phyloP scores from a whole-genome alignment of 441 rosid species.

The Arabidopsis hybrid region DNA sequence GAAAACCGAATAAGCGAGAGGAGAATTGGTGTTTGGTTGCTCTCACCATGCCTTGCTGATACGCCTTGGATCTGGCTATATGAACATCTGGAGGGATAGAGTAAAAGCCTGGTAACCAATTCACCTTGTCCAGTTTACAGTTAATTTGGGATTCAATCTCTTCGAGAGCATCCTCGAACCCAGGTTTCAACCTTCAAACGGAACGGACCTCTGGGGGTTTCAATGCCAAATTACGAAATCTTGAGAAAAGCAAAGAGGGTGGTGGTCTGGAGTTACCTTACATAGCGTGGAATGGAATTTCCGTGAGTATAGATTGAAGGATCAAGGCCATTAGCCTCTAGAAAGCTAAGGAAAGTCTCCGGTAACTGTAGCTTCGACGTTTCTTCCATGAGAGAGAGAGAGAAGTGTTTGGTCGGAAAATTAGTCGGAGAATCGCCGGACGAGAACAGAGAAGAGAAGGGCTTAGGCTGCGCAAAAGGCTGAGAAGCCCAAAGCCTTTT shows the following conservation, averaged over 20 bases:
- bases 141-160: constrained; percentile 71
- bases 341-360: constrained; percentile 65
- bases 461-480: not conserved
- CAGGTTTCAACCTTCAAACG: constrained; percentile 72
- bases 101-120: constrained; percentile 80
- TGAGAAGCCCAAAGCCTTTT: constrained; percentile 1
- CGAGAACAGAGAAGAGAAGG: not conserved
- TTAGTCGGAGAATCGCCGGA: not conserved
- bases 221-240: constrained; percentile 2
- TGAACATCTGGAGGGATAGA: constrained; percentile 75
- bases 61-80: constrained; percentile 75
- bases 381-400: constrained; percentile 55
- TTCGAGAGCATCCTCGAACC: constrained; percentile 52
- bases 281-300: constrained; percentile 74
- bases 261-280: constrained; percentile 53
- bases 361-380: constrained; percentile 59
- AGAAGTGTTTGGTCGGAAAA: not conserved
- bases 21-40: not conserved
- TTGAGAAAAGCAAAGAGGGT: constrained; percentile 11
- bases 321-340: constrained; percentile 66
- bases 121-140: constrained; percentile 69
- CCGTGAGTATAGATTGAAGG: constrained; percentile 65
- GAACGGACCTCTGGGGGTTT: not conserved
- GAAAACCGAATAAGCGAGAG: not conserved
- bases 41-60: constrained; percentile 76